A percentile compares a stretch with the other conserved stretches of the same genome.
These are phyloP conservation scores for Evernia prunastri DNA, from an alignment of 495 filamentous ascomycete species.

Conservation along the genomic window DNA sequence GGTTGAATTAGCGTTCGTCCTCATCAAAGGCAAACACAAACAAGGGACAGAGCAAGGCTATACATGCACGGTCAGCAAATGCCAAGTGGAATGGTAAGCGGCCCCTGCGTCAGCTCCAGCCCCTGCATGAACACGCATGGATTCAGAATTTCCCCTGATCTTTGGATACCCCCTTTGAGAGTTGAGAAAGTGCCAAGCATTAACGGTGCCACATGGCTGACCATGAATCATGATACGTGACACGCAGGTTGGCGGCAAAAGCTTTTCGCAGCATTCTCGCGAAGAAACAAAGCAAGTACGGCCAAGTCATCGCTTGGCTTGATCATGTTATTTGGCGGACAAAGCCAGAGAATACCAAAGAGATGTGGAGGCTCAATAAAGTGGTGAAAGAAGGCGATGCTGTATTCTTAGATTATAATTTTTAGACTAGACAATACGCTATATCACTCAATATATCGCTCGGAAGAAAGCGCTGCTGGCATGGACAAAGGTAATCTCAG, in stretches of 20 bases:
- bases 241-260: constrained; percentile 50
- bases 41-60: constrained; percentile 40
- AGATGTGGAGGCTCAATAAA: constrained; percentile 23
- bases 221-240: neutral
- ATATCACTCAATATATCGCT: too few relatives aligned
- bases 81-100: constrained; percentile 62
- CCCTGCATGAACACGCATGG: constrained; percentile 12
- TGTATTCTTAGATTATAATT: constrained; percentile 24
- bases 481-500: constrained; percentile 14
- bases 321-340: constrained; percentile 28
- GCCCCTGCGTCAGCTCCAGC: constrained; percentile 6
- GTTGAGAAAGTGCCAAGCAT: constrained; percentile 1
- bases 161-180: too few relatives aligned
- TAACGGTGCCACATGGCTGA: constrained; percentile 14
- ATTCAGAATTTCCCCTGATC: too few relatives aligned
- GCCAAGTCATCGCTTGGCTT: constrained; percentile 56
- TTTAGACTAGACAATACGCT: constrained; percentile 12
- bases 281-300: constrained; percentile 64
- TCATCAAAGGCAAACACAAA: constrained; percentile 57
- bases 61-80: constrained; percentile 52
- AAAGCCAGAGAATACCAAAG: constrained; percentile 8
- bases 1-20: constrained; percentile 53
- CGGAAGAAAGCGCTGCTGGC: constrained; percentile 6
- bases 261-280: constrained; percentile 60
- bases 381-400: constrained; percentile 20